Percentiles rank a stretch among this genome's conserved stretches.
Conservation (phyloP, 129 eudicot genomes). For the Silybum marianum region DNA sequence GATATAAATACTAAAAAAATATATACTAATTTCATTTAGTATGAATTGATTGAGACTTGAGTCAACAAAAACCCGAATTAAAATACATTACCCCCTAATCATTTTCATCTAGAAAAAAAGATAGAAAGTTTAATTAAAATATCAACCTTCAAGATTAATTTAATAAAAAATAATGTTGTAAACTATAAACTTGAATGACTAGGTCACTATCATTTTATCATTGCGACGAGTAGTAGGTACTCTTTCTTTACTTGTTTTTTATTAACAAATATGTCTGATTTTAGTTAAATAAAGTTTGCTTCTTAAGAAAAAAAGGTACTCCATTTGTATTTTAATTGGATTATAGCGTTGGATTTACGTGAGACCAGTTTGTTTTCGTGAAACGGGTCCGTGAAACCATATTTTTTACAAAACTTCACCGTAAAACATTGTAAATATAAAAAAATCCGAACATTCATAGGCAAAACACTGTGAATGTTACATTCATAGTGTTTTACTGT, state of each 20-base stretch:
- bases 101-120: not conserved
- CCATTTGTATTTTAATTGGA: not conserved
- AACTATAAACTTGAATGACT: not conserved
- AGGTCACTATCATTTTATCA: not conserved
- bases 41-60: not conserved
- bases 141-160: not conserved
- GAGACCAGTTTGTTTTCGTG: no score
- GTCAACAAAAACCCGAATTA: not conserved
- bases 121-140: no score
- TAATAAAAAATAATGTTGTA: not conserved
- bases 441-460: no score
- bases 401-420: no score
- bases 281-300: not conserved
- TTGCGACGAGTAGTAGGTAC: not conserved
- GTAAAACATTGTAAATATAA: no score
- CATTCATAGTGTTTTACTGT: no score
- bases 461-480: no score
- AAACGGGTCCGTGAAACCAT: no score
- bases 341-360: no score
- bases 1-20: no score
- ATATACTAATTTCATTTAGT: no score
- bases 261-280: not conserved
- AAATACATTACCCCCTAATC: not conserved
- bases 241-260: not conserved
- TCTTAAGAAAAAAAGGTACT: no score